Evolutionary conservation across 2,329 filamentous ascomycete genomes (phyloP).

Genomic region (Herpotrichia juniperi): DNA sequence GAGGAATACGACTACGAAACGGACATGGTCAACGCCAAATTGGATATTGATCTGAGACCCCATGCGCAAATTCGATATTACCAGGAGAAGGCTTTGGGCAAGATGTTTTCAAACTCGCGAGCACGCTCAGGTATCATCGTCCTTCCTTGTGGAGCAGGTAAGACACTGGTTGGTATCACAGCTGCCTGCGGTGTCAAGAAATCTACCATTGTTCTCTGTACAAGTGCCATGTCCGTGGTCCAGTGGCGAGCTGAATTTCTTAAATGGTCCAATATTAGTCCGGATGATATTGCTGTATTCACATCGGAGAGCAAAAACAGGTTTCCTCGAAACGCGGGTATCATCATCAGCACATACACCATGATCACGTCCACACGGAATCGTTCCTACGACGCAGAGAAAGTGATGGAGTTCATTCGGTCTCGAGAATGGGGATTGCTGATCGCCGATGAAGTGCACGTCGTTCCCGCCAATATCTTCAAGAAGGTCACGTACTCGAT

Average conservation of each 20-base stretch:
- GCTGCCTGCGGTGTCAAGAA: conserved; percentile 98
- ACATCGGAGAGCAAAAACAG: conserved; percentile 89
- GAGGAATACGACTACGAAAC: conserved; percentile 98
- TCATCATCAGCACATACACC: conserved; percentile 96
- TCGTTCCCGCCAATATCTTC: conserved; percentile 96
- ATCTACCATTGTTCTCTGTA: conserved; percentile 92
- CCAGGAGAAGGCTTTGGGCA: conserved; percentile 95
- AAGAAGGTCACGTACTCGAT: conserved; percentile 91
- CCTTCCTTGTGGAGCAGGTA: conserved; percentile 92
- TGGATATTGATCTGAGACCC: conserved; percentile 92
- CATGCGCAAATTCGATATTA: conserved; percentile 91
- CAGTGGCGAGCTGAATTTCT: conserved; percentile 97
- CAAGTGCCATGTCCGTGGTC: conserved; percentile 95
- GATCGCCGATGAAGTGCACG: conserved; percentile 96
- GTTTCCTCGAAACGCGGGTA: conserved; percentile 88
- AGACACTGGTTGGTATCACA: conserved; percentile 97
- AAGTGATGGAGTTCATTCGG: conserved; percentile 96
- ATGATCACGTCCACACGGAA: conserved; percentile 96
- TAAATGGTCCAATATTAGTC: conserved; percentile 98
- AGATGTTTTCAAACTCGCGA: conserved; percentile 99
- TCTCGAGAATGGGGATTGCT: conserved; percentile 95
- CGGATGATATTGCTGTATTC: conserved; percentile 91
- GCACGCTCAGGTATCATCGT: conserved; percentile 98
- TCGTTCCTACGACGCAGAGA: conserved; percentile 88
- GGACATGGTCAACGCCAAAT: conserved; percentile 83